A percentile compares a stretch with the other conserved stretches of the same genome.
These are phyloP conservation scores for Penicillium sp. DNA, from an alignment of 2,329 filamentous ascomycete species.

Conservation along the genomic window DNA sequence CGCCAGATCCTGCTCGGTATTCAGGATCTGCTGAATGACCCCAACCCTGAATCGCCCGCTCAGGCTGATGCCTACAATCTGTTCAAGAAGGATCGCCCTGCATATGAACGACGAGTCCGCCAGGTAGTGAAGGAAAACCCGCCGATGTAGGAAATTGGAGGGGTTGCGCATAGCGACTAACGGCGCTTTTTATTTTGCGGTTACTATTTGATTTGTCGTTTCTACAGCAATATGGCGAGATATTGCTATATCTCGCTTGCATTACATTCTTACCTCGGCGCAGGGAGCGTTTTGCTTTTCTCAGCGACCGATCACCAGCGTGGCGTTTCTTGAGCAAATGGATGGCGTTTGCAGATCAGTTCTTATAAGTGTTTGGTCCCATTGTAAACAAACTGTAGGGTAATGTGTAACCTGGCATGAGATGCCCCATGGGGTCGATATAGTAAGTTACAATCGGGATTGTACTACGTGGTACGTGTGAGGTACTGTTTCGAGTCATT, in stretches of 20 bases:
- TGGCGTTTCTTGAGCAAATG: constrained; percentile 29
- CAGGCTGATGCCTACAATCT: constrained; percentile 97
- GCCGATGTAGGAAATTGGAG: constrained; percentile 55
- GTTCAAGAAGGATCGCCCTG: constrained; percentile 82
- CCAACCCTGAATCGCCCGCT: constrained; percentile 93
- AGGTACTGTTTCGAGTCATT: not conserved
- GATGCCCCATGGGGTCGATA: not conserved
- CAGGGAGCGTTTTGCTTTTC: constrained; percentile 15
- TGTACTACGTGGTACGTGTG: not conserved
- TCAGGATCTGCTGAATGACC: constrained; percentile 91
- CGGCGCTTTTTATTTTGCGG: not conserved
- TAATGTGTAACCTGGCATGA: not conserved
- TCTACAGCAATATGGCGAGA: not conserved
- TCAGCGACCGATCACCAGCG: constrained; percentile 24
- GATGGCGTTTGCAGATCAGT: constrained; percentile 15
- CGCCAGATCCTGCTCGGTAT: constrained; percentile 97
- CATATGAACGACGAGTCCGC: constrained; percentile 86
- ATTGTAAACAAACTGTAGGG: not conserved
- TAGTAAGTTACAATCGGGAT: not conserved
- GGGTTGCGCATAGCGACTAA: constrained; percentile 4
- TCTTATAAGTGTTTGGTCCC: not conserved
- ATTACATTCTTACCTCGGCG: constrained; percentile 15
- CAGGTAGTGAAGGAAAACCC: constrained; percentile 88
- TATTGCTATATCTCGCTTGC: constrained; percentile 10
- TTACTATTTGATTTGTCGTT: not conserved